These are phyloP conservation scores for Escovopsis sp. DNA, from an alignment of 2,329 filamentous ascomycete species.

Conservation along the genomic window DNA sequence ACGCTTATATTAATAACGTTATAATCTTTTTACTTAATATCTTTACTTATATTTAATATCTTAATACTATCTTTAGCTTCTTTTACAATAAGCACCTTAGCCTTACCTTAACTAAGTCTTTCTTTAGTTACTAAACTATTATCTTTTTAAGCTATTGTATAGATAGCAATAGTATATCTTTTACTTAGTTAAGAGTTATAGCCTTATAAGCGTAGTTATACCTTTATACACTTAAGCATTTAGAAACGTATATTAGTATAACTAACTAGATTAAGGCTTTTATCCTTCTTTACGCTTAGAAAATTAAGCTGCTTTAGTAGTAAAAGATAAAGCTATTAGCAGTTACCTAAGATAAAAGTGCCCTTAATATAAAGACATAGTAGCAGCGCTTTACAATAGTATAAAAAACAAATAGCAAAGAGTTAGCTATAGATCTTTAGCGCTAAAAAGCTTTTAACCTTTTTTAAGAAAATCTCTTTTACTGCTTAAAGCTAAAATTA, in stretches of 20 bases:
- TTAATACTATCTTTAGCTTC: constrained; percentile 1
- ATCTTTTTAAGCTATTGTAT: neutral
- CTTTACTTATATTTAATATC: neutral
- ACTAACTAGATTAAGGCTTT: neutral
- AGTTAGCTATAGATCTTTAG: too few relatives aligned
- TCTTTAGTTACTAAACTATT: too few relatives aligned
- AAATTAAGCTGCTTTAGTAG: neutral
- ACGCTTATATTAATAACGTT: neutral
- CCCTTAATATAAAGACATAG: too few relatives aligned
- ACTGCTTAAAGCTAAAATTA: neutral
- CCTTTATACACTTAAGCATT: too few relatives aligned
- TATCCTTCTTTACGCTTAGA: neutral
- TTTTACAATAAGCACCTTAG: neutral
- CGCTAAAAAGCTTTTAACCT: neutral
- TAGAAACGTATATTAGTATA: neutral
- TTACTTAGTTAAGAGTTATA: neutral
- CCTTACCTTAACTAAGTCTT: neutral
- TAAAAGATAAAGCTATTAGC: too few relatives aligned
- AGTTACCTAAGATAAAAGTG: neutral
- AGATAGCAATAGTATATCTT: too few relatives aligned
- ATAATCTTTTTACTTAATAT: neutral
- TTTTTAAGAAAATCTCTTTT: neutral
- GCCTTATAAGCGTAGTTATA: neutral
- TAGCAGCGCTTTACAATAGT: too few relatives aligned
- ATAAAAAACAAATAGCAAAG: too few relatives aligned